Evolutionary conservation across 768 basidiomycete genomes (phyloP).

Genomic region (Tulasnella sp.): DNA sequence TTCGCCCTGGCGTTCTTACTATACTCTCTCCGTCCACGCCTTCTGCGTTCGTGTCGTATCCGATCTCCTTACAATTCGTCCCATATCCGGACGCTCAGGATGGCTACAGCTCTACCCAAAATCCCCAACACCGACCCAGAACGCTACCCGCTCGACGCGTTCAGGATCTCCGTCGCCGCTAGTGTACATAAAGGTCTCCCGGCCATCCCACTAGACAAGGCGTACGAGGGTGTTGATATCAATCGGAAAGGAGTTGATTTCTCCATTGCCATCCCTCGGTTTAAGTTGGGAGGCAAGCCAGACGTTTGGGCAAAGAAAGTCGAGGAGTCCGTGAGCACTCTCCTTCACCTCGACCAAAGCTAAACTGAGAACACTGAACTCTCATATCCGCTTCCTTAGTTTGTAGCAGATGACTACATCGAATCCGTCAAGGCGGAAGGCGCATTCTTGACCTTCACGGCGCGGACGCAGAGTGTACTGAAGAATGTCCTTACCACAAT

Average conservation of each 20-base stretch:
- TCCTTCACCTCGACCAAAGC: background rate
- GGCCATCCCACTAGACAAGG: conserved; percentile 57
- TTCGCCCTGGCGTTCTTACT: no score
- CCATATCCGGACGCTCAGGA: background rate
- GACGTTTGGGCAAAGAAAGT: conserved; percentile 68
- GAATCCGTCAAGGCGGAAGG: conserved; percentile 57
- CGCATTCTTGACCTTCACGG: conserved; percentile 74
- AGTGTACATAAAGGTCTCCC: conserved; percentile 55
- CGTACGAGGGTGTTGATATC: conserved; percentile 74
- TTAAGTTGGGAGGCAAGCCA: conserved; percentile 71
- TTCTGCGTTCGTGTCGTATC: no score
- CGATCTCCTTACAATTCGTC: no score
- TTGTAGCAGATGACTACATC: conserved; percentile 73
- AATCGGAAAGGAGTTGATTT: conserved; percentile 94
- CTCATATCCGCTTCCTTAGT: conserved; percentile 36
- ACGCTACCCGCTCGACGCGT: conserved; percentile 58
- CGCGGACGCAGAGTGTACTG: conserved; percentile 52
- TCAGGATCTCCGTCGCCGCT: conserved; percentile 71
- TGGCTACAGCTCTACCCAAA: conserved; percentile 3
- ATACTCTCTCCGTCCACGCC: no score
- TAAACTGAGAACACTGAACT: background rate
- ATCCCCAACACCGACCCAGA: conserved; percentile 46
- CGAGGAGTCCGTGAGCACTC: conserved; percentile 50
- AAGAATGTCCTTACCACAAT: conserved; percentile 61
- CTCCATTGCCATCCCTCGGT: conserved; percentile 83